These are phyloP conservation scores for Neurospora sp. DNA, from an alignment of 495 filamentous ascomycete genomes.

Conservation along the genomic window DNA sequence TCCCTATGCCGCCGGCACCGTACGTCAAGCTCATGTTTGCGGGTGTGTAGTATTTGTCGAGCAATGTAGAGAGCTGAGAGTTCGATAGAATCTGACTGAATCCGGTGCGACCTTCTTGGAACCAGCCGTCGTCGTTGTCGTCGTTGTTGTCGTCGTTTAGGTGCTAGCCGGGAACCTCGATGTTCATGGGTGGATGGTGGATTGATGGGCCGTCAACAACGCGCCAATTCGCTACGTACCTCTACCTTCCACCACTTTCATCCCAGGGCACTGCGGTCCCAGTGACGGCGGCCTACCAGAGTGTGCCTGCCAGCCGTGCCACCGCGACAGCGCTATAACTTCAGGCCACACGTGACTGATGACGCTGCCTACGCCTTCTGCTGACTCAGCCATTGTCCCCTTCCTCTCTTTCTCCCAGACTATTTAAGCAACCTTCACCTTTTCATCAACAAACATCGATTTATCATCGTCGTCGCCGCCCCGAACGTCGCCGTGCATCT, in stretches of 20 bases:
- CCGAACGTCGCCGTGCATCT: background rate
- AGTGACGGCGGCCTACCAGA: background rate
- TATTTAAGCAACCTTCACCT: slow-evolving; percentile 14
- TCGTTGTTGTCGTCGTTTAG: background rate
- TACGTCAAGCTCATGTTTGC: slow-evolving; percentile 51
- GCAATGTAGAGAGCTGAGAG: background rate
- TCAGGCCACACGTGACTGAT: slow-evolving; percentile 1
- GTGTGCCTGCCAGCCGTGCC: background rate
- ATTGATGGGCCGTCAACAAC: background rate
- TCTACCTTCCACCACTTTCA: background rate
- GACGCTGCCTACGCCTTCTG: background rate
- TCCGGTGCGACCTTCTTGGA: background rate
- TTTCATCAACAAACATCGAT: slow-evolving; percentile 11
- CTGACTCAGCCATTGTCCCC: slow-evolving; percentile 8
- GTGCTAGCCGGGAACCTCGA: too few relatives aligned
- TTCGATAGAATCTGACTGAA: background rate
- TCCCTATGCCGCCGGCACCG: slow-evolving; percentile 56
- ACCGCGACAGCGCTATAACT: background rate
- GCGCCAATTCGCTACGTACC: slow-evolving; percentile 3
- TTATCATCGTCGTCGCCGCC: background rate
- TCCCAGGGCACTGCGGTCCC: slow-evolving; percentile 1
- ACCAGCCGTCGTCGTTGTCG: background rate
- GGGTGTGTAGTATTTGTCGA: background rate
- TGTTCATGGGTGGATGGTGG: background rate
- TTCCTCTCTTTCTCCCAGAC: slow-evolving; percentile 5